Conservation (phyloP, 495 filamentous ascomycete species). For the Rhizodiscina lignyota region DNA sequence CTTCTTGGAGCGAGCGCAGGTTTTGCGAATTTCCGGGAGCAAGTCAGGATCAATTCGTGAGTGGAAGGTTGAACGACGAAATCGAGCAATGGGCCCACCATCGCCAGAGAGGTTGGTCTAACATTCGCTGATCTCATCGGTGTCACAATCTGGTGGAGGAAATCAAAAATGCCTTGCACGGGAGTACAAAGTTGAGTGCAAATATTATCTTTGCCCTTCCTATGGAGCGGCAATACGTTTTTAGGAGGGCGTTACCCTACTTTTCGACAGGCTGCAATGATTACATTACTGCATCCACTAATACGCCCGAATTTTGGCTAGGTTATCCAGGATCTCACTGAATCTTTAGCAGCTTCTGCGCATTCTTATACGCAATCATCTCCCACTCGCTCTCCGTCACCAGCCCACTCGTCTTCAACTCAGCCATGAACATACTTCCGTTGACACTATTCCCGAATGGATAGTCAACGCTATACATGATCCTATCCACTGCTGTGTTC, state of each 20-base stretch:
- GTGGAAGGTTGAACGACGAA: neutral
- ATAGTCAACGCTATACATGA: constrained; percentile 45
- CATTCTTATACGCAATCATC: constrained; percentile 37
- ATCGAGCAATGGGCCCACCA: too few species aligned
- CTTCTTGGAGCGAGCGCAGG: neutral
- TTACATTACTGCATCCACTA: too few species aligned
- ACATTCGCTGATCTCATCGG: neutral
- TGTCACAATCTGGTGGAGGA: too few species aligned
- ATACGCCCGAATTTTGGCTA: too few species aligned
- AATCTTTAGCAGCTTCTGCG: constrained; percentile 32
- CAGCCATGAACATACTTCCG: constrained; percentile 28
- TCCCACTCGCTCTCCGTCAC: constrained; percentile 33
- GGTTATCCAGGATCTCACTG: too few species aligned
- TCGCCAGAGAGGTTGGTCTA: too few species aligned
- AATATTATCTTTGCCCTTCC: too few species aligned
- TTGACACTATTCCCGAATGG: constrained; percentile 33
- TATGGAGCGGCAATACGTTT: too few species aligned
- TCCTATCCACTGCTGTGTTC: constrained; percentile 30
- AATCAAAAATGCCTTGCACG: too few species aligned
- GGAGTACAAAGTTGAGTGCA: too few species aligned
- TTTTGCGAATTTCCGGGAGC: neutral
- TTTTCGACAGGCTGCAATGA: too few species aligned
- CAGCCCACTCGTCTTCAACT: constrained; percentile 33
- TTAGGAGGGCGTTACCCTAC: too few species aligned
- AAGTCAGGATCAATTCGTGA: neutral